Evolutionary conservation across 2,329 filamentous ascomycete genomes (phyloP), one percentile per base, ranked within the genome.

Genomic region (Monosporascus ibericus): DNA sequence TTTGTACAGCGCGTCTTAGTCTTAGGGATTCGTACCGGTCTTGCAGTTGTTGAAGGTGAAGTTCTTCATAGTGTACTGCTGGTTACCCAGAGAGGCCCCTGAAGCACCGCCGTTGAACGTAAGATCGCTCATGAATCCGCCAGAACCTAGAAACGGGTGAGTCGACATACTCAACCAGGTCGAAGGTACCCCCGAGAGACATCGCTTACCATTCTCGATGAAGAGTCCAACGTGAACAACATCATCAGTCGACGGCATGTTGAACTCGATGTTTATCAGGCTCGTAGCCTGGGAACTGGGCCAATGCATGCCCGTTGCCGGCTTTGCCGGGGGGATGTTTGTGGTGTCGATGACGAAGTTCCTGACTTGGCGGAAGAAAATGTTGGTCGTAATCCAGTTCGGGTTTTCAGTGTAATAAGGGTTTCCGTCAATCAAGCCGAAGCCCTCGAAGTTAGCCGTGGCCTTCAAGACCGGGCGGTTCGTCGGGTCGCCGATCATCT

Each of bases 61-160:
- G 65, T 87, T 86, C 44, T 82, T 76, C 56, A 82, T 83, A 3
- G 84, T 87, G 63, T 87, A 89, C 64, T 90, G 86, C 52, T 88
- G 75, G 65, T 87, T 86, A 18, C 81, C 79, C 71, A 87, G 77
- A 56, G 81, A 84, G 47, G 82, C 81, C 57, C 85, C 84, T 17
- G 73, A 72, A 3, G 75, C 75, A 55, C 82, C 81, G 51, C 81
- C 80, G 55, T 76, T 76, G 66, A 84, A 83, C 5, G 79, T 81
- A 65, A 90, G 76, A 62, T 89, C 84, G 39, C 84, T 69, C 56
- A 74, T 65, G 49, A 70, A 72, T 6, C 72, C 71, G 34, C 71
- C 72, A 24, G 65, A 68, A 15, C 71, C 72, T 67, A 42, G 9
- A n/a, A 37, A 34, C 7, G 44, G 15, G 53, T 60, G 15, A 55